A percentile compares a stretch with the other conserved stretches of the same genome.
Evolutionary conservation across 768 basidiomycete species (phyloP).

Genomic region (Cubamyces sp.): DNA sequence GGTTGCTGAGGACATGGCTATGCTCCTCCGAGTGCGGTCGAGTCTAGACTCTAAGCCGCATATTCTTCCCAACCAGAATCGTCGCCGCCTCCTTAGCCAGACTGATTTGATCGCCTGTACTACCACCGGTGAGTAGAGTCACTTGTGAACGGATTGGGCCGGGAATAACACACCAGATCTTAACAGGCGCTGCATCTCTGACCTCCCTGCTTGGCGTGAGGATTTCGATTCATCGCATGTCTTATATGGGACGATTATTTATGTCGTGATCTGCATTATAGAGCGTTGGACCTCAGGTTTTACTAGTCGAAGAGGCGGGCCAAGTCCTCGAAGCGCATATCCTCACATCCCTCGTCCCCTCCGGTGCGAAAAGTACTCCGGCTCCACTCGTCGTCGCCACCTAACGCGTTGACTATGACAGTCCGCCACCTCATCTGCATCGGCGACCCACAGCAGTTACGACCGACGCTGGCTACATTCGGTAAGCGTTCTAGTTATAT

Average conservation of each 20-base stretch:
- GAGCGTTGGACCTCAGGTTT: constrained; percentile 61
- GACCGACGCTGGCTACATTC: constrained; percentile 68
- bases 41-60: neutral
- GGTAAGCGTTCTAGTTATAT: constrained; percentile 41
- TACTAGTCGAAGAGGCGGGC: constrained; percentile 81
- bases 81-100: constrained; percentile 54
- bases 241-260: neutral
- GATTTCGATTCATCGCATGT: neutral
- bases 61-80: constrained; percentile 44
- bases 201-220: constrained; percentile 57
- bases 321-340: constrained; percentile 84
- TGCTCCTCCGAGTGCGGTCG: no score
- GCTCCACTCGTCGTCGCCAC: neutral
- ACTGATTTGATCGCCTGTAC: constrained; percentile 77
- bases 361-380: neutral
- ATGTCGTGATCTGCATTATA: constrained; percentile 31
- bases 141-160: neutral
- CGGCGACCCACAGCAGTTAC: constrained; percentile 79
- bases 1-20: neutral
- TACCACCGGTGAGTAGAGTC: constrained; percentile 57
- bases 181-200: constrained; percentile 70
- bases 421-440: constrained; percentile 78
- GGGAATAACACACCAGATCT: neutral
- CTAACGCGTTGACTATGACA: constrained; percentile 28
- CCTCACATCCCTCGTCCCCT: constrained; percentile 58